Percentiles rank a stretch among this genome's conserved stretches.
These are phyloP conservation scores for Globisporangium cylindrosporum DNA, from an alignment of 352 stramenopile species.

Conservation along the genomic window DNA sequence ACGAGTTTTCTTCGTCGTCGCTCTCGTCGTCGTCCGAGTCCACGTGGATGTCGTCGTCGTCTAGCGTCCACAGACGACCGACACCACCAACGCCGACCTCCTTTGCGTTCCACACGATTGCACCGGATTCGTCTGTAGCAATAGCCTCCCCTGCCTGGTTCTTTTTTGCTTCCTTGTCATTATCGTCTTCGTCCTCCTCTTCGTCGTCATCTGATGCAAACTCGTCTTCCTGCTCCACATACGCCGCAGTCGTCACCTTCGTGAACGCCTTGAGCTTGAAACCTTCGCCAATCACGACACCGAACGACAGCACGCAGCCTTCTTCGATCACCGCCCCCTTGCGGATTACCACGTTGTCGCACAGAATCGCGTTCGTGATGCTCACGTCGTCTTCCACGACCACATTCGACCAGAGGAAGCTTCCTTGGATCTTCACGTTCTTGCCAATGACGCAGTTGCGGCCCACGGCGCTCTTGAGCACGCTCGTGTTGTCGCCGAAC, in stretches of 20 bases:
- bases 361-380: slow-evolving; percentile 81
- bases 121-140: slow-evolving; percentile 1
- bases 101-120: slow-evolving; percentile 56
- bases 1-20: slow-evolving; percentile 30
- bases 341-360: slow-evolving; percentile 77
- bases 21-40: slow-evolving; percentile 61
- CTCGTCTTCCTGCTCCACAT: slow-evolving; percentile 57
- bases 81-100: slow-evolving; percentile 71
- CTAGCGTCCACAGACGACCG: slow-evolving; percentile 77
- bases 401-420: slow-evolving; percentile 85
- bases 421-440: slow-evolving; percentile 66
- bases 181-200: slow-evolving; percentile 20
- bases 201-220: slow-evolving; percentile 72
- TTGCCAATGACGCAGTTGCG: slow-evolving; percentile 69
- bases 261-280: slow-evolving; percentile 69
- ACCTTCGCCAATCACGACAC: slow-evolving; percentile 75
- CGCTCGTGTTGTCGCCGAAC: slow-evolving; percentile 49
- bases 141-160: background rate
- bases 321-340: slow-evolving; percentile 65
- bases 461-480: slow-evolving; percentile 68
- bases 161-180: background rate
- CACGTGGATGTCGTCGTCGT: slow-evolving; percentile 80
- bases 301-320: slow-evolving; percentile 79
- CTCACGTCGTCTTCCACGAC: slow-evolving; percentile 69
- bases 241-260: slow-evolving; percentile 71